phyloP scores from a whole-genome alignment of 345 rosid genomes.

The Eutrema yunnanense region DNA sequence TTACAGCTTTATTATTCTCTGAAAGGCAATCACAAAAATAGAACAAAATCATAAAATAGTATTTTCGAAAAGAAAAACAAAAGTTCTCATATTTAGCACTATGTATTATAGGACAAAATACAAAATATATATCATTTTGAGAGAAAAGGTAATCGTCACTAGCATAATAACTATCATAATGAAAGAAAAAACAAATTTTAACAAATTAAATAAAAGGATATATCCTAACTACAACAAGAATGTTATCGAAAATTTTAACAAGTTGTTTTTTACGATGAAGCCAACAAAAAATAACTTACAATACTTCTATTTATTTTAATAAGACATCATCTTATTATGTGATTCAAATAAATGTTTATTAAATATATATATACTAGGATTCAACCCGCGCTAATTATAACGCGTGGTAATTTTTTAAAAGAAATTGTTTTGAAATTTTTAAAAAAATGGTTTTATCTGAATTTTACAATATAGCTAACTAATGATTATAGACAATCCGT shows the following conservation, averaged over 20 bases:
- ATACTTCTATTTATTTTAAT: not conserved
- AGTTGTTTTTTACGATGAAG: not conserved
- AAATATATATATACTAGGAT: too few species aligned
- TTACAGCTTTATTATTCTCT: slow-evolving; percentile 28
- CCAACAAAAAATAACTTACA: not conserved
- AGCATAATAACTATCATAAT: not conserved
- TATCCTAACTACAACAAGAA: not conserved
- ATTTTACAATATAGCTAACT: too few species aligned
- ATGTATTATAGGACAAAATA: not conserved
- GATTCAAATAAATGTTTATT: not conserved
- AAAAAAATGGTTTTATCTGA: too few species aligned
- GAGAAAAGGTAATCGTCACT: not conserved
- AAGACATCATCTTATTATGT: not conserved
- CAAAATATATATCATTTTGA: not conserved
- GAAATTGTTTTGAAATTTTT: too few species aligned
- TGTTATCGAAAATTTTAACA: not conserved
- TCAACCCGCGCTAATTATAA: too few species aligned
- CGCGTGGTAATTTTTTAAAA: too few species aligned
- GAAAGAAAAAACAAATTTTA: too few species aligned
- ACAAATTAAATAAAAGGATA: not conserved
- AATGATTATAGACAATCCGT: too few species aligned
- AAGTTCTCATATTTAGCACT: not conserved
- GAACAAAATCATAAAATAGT: not conserved
- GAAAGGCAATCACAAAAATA: slow-evolving; percentile 4
- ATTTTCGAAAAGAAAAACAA: not conserved